Conservation (phyloP, 2,329 filamentous ascomycete species). For the Neospermospora avenae region DNA sequence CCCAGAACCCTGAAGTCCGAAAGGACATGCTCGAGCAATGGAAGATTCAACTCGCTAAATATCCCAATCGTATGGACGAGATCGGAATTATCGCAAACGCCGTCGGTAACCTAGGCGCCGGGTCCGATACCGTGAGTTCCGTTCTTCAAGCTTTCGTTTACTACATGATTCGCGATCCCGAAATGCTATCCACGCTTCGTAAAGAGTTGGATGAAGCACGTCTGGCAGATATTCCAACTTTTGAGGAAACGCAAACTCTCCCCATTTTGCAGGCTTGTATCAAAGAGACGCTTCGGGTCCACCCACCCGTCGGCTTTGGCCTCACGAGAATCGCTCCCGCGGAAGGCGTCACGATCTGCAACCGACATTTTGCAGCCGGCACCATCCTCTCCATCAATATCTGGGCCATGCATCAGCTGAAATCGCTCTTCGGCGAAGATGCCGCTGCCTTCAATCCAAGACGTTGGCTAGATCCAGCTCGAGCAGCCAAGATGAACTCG, state of each 20-base stretch:
- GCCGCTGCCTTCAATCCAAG: constrained; percentile 35
- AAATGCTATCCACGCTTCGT: constrained; percentile 24
- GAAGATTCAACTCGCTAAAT: constrained; percentile 34
- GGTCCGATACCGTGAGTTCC: constrained; percentile 39
- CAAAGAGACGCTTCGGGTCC: constrained; percentile 39
- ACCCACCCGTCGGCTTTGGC: constrained; percentile 34
- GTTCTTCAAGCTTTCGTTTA: constrained; percentile 39
- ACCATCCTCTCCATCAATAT: constrained; percentile 36
- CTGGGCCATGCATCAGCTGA: constrained; percentile 36
- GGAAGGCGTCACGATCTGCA: constrained; percentile 35
- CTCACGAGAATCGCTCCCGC: constrained; percentile 28
- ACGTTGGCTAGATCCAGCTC: constrained; percentile 33
- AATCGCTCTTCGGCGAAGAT: constrained; percentile 35
- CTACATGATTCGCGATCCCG: constrained; percentile 34
- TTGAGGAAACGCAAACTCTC: constrained; percentile 34
- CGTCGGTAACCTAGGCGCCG: constrained; percentile 38
- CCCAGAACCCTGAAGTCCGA: constrained; percentile 34
- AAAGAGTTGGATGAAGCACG: constrained; percentile 27
- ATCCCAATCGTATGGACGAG: constrained; percentile 37
- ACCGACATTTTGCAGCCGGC: constrained; percentile 32
- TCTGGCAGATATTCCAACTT: constrained; percentile 21
- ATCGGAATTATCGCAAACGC: constrained; percentile 37
- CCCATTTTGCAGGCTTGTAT: constrained; percentile 37
- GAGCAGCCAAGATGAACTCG: constrained; percentile 28
- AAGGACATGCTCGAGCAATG: constrained; percentile 40